A percentile compares a stretch with the other conserved stretches of the same genome.
Evolutionary conservation across 306 rosid species (phyloP).

Genomic region (Alnus glutinosa): DNA sequence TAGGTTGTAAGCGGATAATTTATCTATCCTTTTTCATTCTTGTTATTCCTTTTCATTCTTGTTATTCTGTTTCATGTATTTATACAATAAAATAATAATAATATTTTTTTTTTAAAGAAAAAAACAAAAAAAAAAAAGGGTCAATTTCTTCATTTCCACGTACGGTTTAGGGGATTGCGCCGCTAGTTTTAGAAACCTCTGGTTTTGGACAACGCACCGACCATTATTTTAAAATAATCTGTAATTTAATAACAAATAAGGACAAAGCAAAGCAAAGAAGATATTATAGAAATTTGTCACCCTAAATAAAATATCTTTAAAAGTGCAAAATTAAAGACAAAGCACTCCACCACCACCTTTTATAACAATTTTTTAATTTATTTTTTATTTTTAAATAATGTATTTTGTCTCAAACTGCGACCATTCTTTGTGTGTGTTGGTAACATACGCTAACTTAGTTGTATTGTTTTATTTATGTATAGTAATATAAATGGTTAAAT

Average conservation of each 20-base stretch:
- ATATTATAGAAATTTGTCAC: constrained; percentile 5
- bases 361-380: neutral
- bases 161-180: neutral
- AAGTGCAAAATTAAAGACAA: neutral
- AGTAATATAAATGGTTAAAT: too few relatives aligned
- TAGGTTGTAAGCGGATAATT: too few relatives aligned
- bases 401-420: too few relatives aligned
- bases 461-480: too few relatives aligned
- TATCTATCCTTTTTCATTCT: too few relatives aligned
- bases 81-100: too few relatives aligned
- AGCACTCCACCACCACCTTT: constrained; percentile 10
- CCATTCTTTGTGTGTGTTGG: too few relatives aligned
- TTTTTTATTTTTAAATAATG: neutral
- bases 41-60: too few relatives aligned
- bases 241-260: neutral
- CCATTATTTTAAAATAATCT: constrained; percentile 8
- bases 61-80: too few relatives aligned
- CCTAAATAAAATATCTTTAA: neutral
- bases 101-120: too few relatives aligned
- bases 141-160: constrained; percentile 8
- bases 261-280: constrained; percentile 3
- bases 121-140: neutral
- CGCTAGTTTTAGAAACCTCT: constrained; percentile 27
- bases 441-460: too few relatives aligned
- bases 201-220: constrained; percentile 30